Evolutionary conservation across 2,329 filamentous ascomycete genomes (phyloP), one percentile per base, ranked within the genome.

Genomic region (Colletotrichum karsti): DNA sequence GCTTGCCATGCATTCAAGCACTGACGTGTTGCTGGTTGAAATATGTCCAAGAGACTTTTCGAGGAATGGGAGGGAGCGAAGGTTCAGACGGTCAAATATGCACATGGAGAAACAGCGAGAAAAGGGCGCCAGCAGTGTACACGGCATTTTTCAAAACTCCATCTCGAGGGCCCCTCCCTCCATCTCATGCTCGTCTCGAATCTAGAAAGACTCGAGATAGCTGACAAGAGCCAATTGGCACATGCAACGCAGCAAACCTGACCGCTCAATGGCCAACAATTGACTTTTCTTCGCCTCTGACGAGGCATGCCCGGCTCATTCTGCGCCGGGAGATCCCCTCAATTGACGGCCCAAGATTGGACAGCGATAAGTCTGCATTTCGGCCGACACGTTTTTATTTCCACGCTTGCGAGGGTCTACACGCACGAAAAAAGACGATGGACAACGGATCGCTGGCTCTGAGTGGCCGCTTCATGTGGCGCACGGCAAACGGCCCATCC

Each of bases 341-440:
- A 67, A 64, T 51, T 46, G 20, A 67, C 46, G 62, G 33, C 39
- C 5, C 41, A 55, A 68, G 62, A 69, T 69, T 69, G 66, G 66
- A 37, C 62, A 67, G 66, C 54, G 66, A 69, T 69, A 67, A 67
- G 66, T 60, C 35, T 67, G 64, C 60, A 67, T 63, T 54, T 58
- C 28, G 60, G 30, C 18, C 44, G 54, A 64, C 59, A 53, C 41
- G 53, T 46, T 53, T 53, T 63, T 56, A 33, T 53, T 64, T 64
- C 22, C 22, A 64, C 60, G 44, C 53, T 58, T 67, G 53, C 64
- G 64, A 67, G 64, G 60, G 33, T 55, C 62, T 64, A 46, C 42
- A 28, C 53, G 35, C 26, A 51, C 35, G n/a, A 53, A 22, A 37
- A n/a, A 35, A 46, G 56, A 54, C 44, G 55, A 44, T 42, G 26